Conservation (phyloP, 805 yeast genomes). For the Jamesozyma lodderae region DNA sequence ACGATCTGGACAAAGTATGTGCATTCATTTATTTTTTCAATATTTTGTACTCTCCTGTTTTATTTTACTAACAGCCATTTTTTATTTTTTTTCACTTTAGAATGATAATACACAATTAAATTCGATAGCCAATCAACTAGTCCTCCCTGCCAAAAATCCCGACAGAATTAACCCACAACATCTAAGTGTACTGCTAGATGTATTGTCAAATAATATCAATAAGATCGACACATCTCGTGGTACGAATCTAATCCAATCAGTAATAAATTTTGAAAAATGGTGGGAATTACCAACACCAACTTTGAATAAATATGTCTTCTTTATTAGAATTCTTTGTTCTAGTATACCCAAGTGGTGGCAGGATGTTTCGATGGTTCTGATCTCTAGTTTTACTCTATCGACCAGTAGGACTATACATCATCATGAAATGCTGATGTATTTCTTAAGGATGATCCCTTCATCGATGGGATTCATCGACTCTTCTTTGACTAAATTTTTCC, state of each 20-base stretch:
- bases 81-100: slow-evolving; percentile 13
- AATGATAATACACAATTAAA: slow-evolving; percentile 49
- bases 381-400: slow-evolving; percentile 45
- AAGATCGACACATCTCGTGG: slow-evolving; percentile 50
- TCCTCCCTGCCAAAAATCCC: slow-evolving; percentile 40
- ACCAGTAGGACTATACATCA: slow-evolving; percentile 35
- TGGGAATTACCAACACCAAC: slow-evolving; percentile 38
- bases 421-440: slow-evolving; percentile 56
- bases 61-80: slow-evolving; percentile 13
- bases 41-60: neutral
- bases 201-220: slow-evolving; percentile 55
- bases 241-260: slow-evolving; percentile 45
- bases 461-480: slow-evolving; percentile 56
- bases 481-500: slow-evolving; percentile 54
- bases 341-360: slow-evolving; percentile 85
- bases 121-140: slow-evolving; percentile 50
- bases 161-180: slow-evolving; percentile 48
- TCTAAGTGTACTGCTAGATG: slow-evolving; percentile 45
- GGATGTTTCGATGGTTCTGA: slow-evolving; percentile 65
- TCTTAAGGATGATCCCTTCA: slow-evolving; percentile 73
- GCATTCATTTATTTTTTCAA: slow-evolving; percentile 3
- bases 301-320: slow-evolving; percentile 52
- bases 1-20: slow-evolving; percentile 53
- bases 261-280: slow-evolving; percentile 58
- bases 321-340: slow-evolving; percentile 69